A percentile compares a stretch with the other conserved stretches of the same genome.
Evolutionary conservation across 805 yeast genomes (phyloP).

Genomic region (Yarrowia sp.): DNA sequence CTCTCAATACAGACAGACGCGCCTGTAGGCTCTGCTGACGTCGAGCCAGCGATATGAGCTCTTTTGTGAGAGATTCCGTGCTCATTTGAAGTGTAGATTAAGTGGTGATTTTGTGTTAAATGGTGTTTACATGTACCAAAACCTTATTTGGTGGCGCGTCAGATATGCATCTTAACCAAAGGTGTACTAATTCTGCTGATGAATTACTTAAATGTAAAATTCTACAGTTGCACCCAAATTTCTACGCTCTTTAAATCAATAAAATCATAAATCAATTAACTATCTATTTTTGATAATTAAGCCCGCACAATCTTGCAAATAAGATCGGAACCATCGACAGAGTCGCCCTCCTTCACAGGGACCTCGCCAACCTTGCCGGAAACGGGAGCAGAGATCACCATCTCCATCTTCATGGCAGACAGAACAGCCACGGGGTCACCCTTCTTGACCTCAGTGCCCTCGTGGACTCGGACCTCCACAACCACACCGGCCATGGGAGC

Average conservation of each 20-base stretch:
- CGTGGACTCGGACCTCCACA: conserved; percentile 89
- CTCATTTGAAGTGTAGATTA: not conserved
- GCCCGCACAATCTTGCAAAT: conserved; percentile 63
- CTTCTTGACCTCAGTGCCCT: conserved; percentile 88
- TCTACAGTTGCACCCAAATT: too few relatives aligned
- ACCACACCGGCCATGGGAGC: conserved; percentile 99
- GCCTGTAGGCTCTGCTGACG: conserved; percentile 5
- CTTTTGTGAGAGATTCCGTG: conserved; percentile 7
- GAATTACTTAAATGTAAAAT: too few relatives aligned
- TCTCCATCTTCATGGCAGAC: conserved; percentile 99
- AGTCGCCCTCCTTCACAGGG: conserved; percentile 85
- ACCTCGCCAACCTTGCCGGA: conserved; percentile 84
- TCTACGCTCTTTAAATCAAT: not conserved
- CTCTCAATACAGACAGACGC: not conserved
- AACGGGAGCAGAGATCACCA: conserved; percentile 93
- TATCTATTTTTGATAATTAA: conserved; percentile 15
- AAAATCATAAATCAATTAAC: conserved; percentile 32
- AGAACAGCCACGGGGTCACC: conserved; percentile 94
- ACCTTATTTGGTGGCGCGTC: not conserved
- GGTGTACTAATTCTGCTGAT: too few relatives aligned
- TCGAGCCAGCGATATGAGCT: conserved; percentile 13
- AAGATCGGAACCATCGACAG: conserved; percentile 93
- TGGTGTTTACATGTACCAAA: conserved; percentile 24
- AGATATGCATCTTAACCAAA: too few relatives aligned
- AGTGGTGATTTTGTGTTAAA: not conserved